phyloP scores from a whole-genome alignment of 768 basidiomycete genomes.

The Pleurotus giganteus region DNA sequence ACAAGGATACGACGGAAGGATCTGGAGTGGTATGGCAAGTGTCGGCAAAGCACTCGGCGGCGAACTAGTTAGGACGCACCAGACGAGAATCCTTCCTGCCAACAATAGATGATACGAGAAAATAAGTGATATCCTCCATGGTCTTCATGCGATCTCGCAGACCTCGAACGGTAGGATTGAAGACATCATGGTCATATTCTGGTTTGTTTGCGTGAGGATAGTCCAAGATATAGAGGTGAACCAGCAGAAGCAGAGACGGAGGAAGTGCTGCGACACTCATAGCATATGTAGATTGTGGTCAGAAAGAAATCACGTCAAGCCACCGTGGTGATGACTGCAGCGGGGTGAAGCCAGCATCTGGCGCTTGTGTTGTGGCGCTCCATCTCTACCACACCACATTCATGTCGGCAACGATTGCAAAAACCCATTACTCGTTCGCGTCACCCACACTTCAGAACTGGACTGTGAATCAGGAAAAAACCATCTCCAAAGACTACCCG shows the following conservation, averaged over 20 bases:
- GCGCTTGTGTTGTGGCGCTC: no score
- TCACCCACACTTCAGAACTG: slow-evolving; percentile 30
- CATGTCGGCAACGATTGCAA: background rate
- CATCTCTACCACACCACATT: no score
- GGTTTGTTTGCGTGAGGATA: slow-evolving; percentile 46
- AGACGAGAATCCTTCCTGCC: slow-evolving; percentile 25
- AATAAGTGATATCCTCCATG: slow-evolving; percentile 52
- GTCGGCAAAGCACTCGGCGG: background rate
- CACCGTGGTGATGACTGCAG: no score
- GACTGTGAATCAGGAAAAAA: slow-evolving; percentile 59
- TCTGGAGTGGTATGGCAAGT: slow-evolving; percentile 22
- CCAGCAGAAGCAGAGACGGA: slow-evolving; percentile 42
- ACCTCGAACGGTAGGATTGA: slow-evolving; percentile 41
- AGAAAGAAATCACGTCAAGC: no score
- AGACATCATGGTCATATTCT: slow-evolving; percentile 49
- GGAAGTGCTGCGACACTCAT: slow-evolving; percentile 26
- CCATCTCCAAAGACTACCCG: slow-evolving; percentile 54
- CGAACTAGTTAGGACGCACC: slow-evolving; percentile 15
- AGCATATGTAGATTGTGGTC: background rate
- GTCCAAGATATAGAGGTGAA: slow-evolving; percentile 52
- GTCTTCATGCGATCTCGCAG: slow-evolving; percentile 48
- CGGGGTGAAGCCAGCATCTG: no score
- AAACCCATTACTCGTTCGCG: background rate
- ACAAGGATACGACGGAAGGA: slow-evolving; percentile 52
- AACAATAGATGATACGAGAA: slow-evolving; percentile 45